Evolutionary conservation across 2,329 filamentous ascomycete species (phyloP).

Genomic region (Bretziella fagacearum): DNA sequence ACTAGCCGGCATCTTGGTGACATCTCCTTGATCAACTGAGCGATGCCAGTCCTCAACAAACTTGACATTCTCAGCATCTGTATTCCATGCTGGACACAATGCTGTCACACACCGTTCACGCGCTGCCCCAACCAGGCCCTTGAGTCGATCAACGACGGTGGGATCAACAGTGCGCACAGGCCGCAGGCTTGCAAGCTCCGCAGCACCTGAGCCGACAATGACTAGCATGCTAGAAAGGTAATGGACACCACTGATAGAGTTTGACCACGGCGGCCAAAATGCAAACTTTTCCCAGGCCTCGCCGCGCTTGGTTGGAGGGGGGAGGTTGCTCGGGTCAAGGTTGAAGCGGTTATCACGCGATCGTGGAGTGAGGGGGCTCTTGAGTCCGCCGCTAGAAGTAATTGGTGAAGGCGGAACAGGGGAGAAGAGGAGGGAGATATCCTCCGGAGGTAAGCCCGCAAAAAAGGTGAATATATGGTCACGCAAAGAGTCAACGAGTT

Average conservation of each 20-base stretch:
- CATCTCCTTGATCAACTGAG: conserved; percentile 61
- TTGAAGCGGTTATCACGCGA: conserved; percentile 60
- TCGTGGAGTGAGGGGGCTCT: conserved; percentile 31
- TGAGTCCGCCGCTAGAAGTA: conserved; percentile 35
- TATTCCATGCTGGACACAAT: conserved; percentile 80
- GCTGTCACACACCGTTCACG: conserved; percentile 75
- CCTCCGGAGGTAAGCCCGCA: conserved; percentile 71
- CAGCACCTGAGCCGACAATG: conserved; percentile 70
- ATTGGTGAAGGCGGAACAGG: conserved; percentile 54
- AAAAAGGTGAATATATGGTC: conserved; percentile 72
- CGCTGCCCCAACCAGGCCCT: conserved; percentile 55
- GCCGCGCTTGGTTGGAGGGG: conserved; percentile 59
- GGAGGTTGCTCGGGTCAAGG: conserved; percentile 61
- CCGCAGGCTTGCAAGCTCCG: conserved; percentile 63
- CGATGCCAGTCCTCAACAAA: conserved; percentile 87
- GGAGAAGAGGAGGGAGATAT: conserved; percentile 74
- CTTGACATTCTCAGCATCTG: conserved; percentile 83
- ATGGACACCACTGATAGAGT: conserved; percentile 79
- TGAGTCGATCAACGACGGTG: conserved; percentile 54
- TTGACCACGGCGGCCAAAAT: conserved; percentile 90
- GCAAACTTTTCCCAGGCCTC: conserved; percentile 86
- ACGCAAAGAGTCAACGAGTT: conserved; percentile 69
- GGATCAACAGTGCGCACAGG: conserved; percentile 41
- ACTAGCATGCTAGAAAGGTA: conserved; percentile 71
- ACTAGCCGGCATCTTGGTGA: conserved; percentile 77